Conservation (phyloP, 2,329 filamentous ascomycete genomes). For the Dactylellina cionopaga region DNA sequence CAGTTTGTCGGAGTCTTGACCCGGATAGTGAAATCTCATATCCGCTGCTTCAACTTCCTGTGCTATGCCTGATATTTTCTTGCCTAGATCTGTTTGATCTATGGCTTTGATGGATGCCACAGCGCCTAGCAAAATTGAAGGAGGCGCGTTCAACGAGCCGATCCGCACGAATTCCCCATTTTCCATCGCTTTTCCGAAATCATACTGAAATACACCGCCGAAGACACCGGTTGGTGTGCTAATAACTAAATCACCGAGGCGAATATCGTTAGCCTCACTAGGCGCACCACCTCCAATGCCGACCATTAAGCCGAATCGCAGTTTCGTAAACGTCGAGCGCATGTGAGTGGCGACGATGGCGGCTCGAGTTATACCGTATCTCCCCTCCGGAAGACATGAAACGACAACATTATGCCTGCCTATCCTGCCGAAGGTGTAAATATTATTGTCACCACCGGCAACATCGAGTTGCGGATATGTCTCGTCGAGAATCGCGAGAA, state of each 20-base stretch:
- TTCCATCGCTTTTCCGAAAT: too few species aligned
- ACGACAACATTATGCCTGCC: conserved; percentile 13
- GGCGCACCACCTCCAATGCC: conserved; percentile 6
- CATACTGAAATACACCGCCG: conserved; percentile 3
- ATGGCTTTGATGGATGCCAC: not conserved
- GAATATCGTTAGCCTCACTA: too few species aligned
- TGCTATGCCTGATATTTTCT: too few species aligned
- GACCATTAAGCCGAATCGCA: conserved; percentile 9
- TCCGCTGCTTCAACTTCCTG: too few species aligned
- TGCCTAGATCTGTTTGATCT: too few species aligned
- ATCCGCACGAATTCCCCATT: not conserved
- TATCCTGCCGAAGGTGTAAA: conserved; percentile 18
- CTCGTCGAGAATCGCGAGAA: conserved; percentile 32
- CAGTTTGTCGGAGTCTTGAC: too few species aligned
- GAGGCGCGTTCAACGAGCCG: conserved; percentile 12
- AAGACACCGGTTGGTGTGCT: not conserved
- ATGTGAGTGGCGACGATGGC: too few species aligned
- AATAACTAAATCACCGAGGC: not conserved
- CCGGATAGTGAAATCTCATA: too few species aligned
- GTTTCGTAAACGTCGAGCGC: conserved; percentile 8
- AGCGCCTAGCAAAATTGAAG: not conserved
- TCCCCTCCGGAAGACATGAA: conserved; percentile 2
- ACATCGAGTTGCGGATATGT: not conserved
- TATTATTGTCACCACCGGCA: not conserved
- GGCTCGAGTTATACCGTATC: not conserved